A percentile compares a stretch with the other conserved stretches of the same genome.
Conservation (phyloP, 495 filamentous ascomycete genomes). For the Aspergillus ellipticus region DNA sequence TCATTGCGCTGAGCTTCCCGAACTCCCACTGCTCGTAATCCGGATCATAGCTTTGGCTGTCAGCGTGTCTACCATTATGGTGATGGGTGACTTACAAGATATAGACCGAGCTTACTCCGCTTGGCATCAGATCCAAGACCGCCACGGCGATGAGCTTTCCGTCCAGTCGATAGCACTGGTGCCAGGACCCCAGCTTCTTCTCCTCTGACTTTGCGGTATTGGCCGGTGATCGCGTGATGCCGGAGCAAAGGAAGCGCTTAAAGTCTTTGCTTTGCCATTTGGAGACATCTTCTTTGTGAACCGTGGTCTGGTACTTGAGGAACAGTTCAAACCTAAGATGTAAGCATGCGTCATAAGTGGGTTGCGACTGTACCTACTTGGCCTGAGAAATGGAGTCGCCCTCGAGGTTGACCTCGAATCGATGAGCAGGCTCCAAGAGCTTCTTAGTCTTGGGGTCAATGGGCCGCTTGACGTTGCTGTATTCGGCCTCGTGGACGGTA, state of each 20-base stretch:
- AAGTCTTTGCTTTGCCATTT: conserved; percentile 70
- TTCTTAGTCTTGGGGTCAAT: conserved; percentile 50
- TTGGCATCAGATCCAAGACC: conserved; percentile 82
- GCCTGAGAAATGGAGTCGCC: conserved; percentile 77
- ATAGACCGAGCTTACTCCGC: conserved; percentile 90
- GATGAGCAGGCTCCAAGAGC: conserved; percentile 68
- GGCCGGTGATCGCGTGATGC: conserved; percentile 53
- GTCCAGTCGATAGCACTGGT: conserved; percentile 92
- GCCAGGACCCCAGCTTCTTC: conserved; percentile 78
- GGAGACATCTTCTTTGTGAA: conserved; percentile 70
- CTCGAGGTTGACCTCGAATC: conserved; percentile 76
- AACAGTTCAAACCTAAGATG: conserved; percentile 58
- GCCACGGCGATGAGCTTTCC: conserved; percentile 83
- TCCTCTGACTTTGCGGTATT: conserved; percentile 41
- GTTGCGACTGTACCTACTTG: conserved; percentile 55
- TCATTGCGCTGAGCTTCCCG: conserved; percentile 83
- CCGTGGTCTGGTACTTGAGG: conserved; percentile 75
- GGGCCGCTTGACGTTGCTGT: conserved; percentile 51
- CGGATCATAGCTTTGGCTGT: conserved; percentile 61
- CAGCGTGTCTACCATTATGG: background rate
- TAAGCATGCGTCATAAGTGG: background rate
- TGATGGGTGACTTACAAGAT: conserved; percentile 56
- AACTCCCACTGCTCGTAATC: conserved; percentile 75
- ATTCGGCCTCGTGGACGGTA: conserved; percentile 70
- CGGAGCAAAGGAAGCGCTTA: conserved; percentile 83